phyloP scores from a whole-genome alignment of 2,329 filamentous ascomycete species.

The Colletotrichum musicola region DNA sequence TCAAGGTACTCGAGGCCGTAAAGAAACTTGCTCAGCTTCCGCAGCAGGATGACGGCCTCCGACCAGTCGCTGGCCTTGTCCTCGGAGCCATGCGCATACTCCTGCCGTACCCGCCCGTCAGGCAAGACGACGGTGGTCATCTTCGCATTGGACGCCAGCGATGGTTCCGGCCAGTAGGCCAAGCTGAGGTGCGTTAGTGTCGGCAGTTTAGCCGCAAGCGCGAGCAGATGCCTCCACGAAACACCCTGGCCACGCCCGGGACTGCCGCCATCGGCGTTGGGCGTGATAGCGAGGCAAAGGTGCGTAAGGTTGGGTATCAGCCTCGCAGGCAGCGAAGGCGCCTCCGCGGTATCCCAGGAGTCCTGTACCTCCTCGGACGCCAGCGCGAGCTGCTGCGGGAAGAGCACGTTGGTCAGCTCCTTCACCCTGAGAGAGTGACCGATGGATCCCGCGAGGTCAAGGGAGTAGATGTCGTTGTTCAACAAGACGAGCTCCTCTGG shows the following conservation, averaged over 20 bases:
- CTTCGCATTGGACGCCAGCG: constrained; percentile 67
- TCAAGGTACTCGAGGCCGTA: constrained; percentile 73
- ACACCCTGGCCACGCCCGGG: constrained; percentile 47
- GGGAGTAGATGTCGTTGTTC: constrained; percentile 62
- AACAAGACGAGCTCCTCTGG: constrained; percentile 41
- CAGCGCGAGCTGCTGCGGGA: constrained; percentile 48
- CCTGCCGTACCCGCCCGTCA: constrained; percentile 59
- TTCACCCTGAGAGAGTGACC: constrained; percentile 65
- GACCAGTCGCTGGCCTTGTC: constrained; percentile 71
- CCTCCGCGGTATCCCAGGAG: constrained; percentile 64
- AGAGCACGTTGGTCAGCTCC: constrained; percentile 65
- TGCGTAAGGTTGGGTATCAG: constrained; percentile 71
- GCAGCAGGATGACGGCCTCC: constrained; percentile 68
- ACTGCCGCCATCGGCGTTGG: constrained; percentile 41
- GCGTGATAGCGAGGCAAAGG: constrained; percentile 67
- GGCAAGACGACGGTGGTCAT: constrained; percentile 60
- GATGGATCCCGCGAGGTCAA: constrained; percentile 67
- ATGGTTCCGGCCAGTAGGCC: constrained; percentile 72
- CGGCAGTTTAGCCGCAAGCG: constrained; percentile 64
- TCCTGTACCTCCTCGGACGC: constrained; percentile 55
- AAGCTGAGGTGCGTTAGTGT: constrained; percentile 72
- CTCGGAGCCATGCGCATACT: constrained; percentile 67
- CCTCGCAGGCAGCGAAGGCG: constrained; percentile 42
- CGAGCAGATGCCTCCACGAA: constrained; percentile 71
- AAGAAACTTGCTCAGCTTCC: constrained; percentile 64